Conservation (phyloP, 768 basidiomycete species). For the Termitomyces sp. region DNA sequence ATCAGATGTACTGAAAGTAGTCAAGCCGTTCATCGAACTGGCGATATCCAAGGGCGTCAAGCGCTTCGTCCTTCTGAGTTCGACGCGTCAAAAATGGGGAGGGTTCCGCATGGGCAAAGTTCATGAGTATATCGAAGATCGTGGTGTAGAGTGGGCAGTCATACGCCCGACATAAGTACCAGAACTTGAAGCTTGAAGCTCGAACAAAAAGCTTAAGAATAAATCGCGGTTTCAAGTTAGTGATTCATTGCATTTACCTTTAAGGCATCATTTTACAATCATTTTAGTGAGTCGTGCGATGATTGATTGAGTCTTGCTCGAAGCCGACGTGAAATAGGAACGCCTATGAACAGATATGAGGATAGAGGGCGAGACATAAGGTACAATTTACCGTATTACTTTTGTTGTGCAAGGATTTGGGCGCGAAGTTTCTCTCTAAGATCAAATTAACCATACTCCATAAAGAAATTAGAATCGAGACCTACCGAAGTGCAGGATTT, state of each 20-base stretch:
- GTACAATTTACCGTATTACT: background rate
- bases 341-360: background rate
- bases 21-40: slow-evolving; percentile 32
- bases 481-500: slow-evolving; percentile 1
- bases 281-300: background rate
- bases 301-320: background rate
- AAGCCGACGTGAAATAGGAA: background rate
- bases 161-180: slow-evolving; percentile 36
- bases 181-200: no score
- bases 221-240: no score
- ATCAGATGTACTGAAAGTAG: slow-evolving; percentile 13
- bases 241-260: no score
- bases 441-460: background rate
- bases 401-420: background rate
- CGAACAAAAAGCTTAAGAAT: no score
- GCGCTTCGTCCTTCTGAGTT: slow-evolving; percentile 29
- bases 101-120: slow-evolving; percentile 23
- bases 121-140: slow-evolving; percentile 30
- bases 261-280: background rate
- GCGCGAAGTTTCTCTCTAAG: background rate
- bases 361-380: no score
- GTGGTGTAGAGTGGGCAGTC: slow-evolving; percentile 29
- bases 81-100: slow-evolving; percentile 20
- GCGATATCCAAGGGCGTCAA: slow-evolving; percentile 28
- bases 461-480: background rate